These are phyloP conservation scores for Blastocystis sp. DNA, from an alignment of 352 stramenopile genomes.

Conservation along the genomic window DNA sequence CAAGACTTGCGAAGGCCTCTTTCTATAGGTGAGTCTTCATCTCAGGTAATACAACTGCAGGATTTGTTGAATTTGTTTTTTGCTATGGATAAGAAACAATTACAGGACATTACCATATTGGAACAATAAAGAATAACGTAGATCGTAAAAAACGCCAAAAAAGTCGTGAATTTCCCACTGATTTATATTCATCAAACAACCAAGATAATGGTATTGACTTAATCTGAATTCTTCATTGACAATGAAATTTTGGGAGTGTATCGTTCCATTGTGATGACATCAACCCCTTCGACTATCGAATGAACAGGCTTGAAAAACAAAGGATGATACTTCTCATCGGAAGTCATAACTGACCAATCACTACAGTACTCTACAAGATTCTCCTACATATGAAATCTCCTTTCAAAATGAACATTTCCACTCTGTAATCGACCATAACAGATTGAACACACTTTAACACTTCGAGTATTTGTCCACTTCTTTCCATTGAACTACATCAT, in stretches of 20 bases:
- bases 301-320: slow-evolving; percentile 40
- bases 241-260: not conserved
- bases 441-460: slow-evolving; percentile 96
- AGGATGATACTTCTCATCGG: slow-evolving; percentile 63
- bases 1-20: not conserved
- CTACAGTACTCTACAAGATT: slow-evolving; percentile 64
- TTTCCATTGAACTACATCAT: slow-evolving; percentile 55
- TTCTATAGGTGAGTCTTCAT: not conserved
- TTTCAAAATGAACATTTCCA: not conserved
- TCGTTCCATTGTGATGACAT: slow-evolving; percentile 47
- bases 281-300: slow-evolving; percentile 50
- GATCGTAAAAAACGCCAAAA: not conserved
- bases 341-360: slow-evolving; percentile 66
- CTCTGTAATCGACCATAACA: slow-evolving; percentile 92
- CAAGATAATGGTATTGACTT: not conserved
- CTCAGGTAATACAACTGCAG: not conserved
- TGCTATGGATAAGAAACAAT: not conserved
- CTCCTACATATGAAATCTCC: not conserved
- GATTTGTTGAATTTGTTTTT: not conserved
- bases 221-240: slow-evolving; percentile 29
- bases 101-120: not conserved
- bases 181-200: not conserved
- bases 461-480: slow-evolving; percentile 96
- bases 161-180: no score
- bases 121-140: not conserved